Base-by-base conservation (phyloP, 148 eudicot genomes). In the Rhododendron ferrugineum region DNA sequence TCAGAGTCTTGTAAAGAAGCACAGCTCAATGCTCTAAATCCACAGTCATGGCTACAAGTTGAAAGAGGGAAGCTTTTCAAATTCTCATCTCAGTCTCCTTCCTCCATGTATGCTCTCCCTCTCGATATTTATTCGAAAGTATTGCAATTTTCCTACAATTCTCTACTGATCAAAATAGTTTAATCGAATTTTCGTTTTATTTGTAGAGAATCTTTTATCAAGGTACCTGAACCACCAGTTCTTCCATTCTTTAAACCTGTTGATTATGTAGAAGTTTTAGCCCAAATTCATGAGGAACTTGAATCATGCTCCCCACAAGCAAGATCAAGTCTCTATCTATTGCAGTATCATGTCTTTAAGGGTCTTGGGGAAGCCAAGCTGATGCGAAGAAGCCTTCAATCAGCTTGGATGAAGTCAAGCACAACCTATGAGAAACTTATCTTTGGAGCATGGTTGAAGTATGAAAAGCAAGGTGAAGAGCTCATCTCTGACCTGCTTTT, bases 31-130 rank as follows among this genome's bases (percentile, higher is more conserved):
- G 91, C 94, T 87, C 79, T 94, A 22, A 94, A 93, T 92, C 98
- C 99, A 46, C 98, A 96, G 86, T 95, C 98, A 84, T 96, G 99
- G 99, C 94, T 96, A 42, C 99, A 95, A 94, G 97, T 95, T 90
- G 98, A 95, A 86, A 96, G 98, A 85, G 98, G 97, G 78, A 97
- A 97, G 88, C 88, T 90, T 87, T 87, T 96, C 26, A 95, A 94
- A 84, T 46, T 88, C 72, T 91, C 96, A 79, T 62, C 93, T 4
- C 92, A 95, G 58, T 86, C 94, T 50, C 88, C 98, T 72, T 92
- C 98, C 81, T 95, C 98, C 42, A 89, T 97, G 99, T 97, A 92
- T 89, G 94, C 86, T 87, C 10, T 13, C 79, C 36, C 2, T 78
- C 73, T 60, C 66, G 18, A 73, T 46, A 23, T 52, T 54, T 52